A percentile compares a stretch with the other conserved stretches of the same genome.
phyloP scores from a whole-genome alignment of 352 stramenopile genomes.

The Pythium aquatile region DNA sequence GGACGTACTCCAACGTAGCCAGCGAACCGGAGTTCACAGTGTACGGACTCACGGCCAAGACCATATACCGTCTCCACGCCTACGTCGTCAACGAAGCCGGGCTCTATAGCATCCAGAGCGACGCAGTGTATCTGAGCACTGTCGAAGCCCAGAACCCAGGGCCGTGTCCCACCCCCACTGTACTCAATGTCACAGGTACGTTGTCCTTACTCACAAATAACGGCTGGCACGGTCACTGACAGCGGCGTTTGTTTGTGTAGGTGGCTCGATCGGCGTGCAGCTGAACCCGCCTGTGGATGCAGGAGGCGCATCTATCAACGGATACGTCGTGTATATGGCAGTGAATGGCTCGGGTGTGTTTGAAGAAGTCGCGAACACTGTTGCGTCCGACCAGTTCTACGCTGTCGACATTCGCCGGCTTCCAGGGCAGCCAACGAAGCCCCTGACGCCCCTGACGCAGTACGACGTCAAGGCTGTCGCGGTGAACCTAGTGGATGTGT shows the following conservation, averaged over 20 bases:
- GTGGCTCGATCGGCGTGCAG: constrained; percentile 43
- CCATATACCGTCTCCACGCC: constrained; percentile 34
- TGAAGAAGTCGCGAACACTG: constrained; percentile 37
- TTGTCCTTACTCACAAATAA: background rate
- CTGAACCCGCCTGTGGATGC: constrained; percentile 41
- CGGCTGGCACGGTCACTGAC: background rate
- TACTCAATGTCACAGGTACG: constrained; percentile 43
- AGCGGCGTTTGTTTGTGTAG: constrained; percentile 15
- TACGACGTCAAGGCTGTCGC: constrained; percentile 61
- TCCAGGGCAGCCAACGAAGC: constrained; percentile 21
- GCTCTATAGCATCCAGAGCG: constrained; percentile 23
- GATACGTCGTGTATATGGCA: constrained; percentile 59
- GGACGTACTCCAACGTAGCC: constrained; percentile 12
- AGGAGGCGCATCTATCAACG: constrained; percentile 50
- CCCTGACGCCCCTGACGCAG: constrained; percentile 31
- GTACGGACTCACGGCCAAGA: constrained; percentile 38
- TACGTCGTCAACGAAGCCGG: constrained; percentile 31
- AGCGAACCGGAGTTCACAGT: constrained; percentile 25
- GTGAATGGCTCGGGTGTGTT: constrained; percentile 31
- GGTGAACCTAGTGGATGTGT: constrained; percentile 48
- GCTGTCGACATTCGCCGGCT: constrained; percentile 38
- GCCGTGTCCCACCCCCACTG: constrained; percentile 39
- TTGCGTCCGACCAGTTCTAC: constrained; percentile 17
- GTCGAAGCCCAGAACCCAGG: constrained; percentile 29
- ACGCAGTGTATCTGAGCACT: constrained; percentile 24